Evolutionary conservation across 768 basidiomycete species (phyloP).

Genomic region (Pisolithus albus): DNA sequence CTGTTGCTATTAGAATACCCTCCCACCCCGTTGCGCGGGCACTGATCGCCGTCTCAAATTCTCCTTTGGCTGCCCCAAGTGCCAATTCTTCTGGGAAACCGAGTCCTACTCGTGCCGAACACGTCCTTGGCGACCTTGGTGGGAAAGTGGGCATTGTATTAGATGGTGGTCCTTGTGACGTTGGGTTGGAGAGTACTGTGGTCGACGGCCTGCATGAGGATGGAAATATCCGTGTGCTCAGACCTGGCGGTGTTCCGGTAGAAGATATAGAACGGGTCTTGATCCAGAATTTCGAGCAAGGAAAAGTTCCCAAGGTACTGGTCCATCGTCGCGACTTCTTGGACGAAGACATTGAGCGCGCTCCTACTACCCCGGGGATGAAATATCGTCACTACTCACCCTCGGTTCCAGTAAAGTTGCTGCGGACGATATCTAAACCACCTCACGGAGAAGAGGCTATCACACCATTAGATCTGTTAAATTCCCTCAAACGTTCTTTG

Average conservation of each 20-base stretch:
- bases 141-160: slow-evolving; percentile 73
- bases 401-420: slow-evolving; percentile 73
- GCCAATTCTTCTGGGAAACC: slow-evolving; percentile 94
- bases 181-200: slow-evolving; percentile 95
- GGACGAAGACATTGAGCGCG: slow-evolving; percentile 60
- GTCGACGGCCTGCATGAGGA: slow-evolving; percentile 77
- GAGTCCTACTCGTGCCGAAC: slow-evolving; percentile 83
- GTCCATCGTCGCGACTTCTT: slow-evolving; percentile 76
- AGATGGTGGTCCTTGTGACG: slow-evolving; percentile 86
- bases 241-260: slow-evolving; percentile 89
- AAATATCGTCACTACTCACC: slow-evolving; percentile 98
- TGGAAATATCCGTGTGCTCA: slow-evolving; percentile 70
- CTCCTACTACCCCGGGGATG: slow-evolving; percentile 96
- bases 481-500: slow-evolving; percentile 32
- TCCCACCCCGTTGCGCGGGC: slow-evolving; percentile 89
- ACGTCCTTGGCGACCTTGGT: slow-evolving; percentile 73
- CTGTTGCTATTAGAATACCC: slow-evolving; percentile 91
- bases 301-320: slow-evolving; percentile 51
- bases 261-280: slow-evolving; percentile 74
- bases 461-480: slow-evolving; percentile 33
- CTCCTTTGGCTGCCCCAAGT: slow-evolving; percentile 88
- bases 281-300: slow-evolving; percentile 31
- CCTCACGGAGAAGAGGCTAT: slow-evolving; percentile 29
- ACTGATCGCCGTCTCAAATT: slow-evolving; percentile 65
- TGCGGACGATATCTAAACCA: slow-evolving; percentile 46